A percentile compares a stretch with the other conserved stretches of the same genome.
Evolutionary conservation across 2,329 filamentous ascomycete genomes (phyloP).

Genomic region (Cadophora gregata): DNA sequence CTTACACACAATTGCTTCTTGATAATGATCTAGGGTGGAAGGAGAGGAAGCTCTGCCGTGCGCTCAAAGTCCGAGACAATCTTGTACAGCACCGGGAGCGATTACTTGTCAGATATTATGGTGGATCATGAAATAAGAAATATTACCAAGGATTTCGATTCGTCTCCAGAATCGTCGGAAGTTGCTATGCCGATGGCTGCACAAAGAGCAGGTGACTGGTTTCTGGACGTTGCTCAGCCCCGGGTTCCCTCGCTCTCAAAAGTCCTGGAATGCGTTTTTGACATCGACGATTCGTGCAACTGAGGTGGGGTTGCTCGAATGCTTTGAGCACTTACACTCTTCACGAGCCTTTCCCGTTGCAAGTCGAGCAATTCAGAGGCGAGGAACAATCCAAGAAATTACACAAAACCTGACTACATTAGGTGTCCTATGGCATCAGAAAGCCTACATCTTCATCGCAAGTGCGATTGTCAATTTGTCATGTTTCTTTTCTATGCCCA

Average conservation of each 20-base stretch:
- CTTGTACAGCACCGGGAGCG: conserved; percentile 70
- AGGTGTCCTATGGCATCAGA: background rate
- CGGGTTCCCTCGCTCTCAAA: background rate
- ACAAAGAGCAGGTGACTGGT: background rate
- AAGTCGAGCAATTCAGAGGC: background rate
- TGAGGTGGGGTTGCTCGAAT: background rate
- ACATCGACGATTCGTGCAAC: background rate
- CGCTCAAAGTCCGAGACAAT: conserved; percentile 62
- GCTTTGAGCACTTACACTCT: background rate
- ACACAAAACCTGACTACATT: background rate
- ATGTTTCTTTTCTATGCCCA: background rate
- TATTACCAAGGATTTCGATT: background rate
- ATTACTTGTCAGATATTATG: conserved; percentile 51
- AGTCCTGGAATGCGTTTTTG: background rate
- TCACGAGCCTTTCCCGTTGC: background rate
- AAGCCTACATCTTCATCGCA: conserved; percentile 6
- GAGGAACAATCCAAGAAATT: background rate
- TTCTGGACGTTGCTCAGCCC: conserved; percentile 1
- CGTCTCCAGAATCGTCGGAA: background rate
- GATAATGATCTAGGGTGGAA: conserved; percentile 64
- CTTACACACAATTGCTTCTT: conserved; percentile 84
- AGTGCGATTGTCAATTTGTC: conserved; percentile 11
- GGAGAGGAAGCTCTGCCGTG: conserved; percentile 62
- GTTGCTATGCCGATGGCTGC: background rate
- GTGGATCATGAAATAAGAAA: conserved; percentile 28